Percentiles rank a stretch among this genome's conserved stretches.
phyloP scores from a whole-genome alignment of 495 filamentous ascomycete genomes.

The Podospora fimiseda region DNA sequence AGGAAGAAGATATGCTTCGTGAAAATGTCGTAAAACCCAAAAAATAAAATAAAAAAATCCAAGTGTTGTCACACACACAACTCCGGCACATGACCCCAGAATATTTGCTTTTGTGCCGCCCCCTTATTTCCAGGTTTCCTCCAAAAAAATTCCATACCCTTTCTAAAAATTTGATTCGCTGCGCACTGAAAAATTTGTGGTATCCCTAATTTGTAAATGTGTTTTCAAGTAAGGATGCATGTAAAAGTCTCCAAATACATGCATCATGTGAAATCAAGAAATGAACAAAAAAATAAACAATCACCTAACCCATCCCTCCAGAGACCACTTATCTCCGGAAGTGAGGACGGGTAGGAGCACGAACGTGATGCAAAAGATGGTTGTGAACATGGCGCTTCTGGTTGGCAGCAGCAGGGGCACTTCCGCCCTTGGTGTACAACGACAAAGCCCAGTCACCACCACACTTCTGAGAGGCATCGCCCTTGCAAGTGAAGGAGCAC shows the following conservation, averaged over 20 bases:
- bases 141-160: background rate
- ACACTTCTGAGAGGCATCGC: conserved; percentile 37
- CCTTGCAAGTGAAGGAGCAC: conserved; percentile 42
- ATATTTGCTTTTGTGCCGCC: background rate
- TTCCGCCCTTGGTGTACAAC: conserved; percentile 33
- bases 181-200: background rate
- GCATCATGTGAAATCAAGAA: background rate
- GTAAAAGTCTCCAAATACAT: background rate
- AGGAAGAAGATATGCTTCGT: background rate
- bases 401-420: background rate
- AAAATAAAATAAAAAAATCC: background rate
- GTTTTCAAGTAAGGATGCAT: background rate
- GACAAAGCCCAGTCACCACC: conserved; percentile 40
- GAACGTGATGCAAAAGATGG: conserved; percentile 22
- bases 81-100: no score
- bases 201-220: background rate
- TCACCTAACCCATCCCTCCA: background rate
- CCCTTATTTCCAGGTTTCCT: background rate
- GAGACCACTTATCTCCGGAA: conserved; percentile 7
- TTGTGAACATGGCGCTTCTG: conserved; percentile 20
- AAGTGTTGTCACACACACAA: no score
- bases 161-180: no score
- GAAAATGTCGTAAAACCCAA: background rate
- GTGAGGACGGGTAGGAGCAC: conserved; percentile 11
- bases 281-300: background rate